Base-by-base conservation (phyloP, 176 grass and related monocot genomes). In the Eragrostis curvula region DNA sequence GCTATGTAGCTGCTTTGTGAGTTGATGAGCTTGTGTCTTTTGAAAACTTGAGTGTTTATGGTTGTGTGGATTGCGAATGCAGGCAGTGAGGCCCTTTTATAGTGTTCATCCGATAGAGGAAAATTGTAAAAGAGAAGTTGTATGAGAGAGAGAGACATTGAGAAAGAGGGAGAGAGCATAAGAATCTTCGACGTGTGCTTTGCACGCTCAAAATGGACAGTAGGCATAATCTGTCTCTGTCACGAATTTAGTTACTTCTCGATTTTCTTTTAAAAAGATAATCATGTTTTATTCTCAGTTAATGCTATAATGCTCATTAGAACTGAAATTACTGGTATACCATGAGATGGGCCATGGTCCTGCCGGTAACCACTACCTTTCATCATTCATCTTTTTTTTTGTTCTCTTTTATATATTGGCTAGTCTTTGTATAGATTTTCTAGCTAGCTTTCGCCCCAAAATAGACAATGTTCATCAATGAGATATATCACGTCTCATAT, bases 51-150 rank as follows among this genome's bases (percentile, higher is more conserved):
- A 71, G 21, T 32, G 41, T 40, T 1, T 66, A 18, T 72, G 55
- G 18, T 3, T 76, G 17, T 66, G 77, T 81, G 77, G 14, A 59
- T 80, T 86, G 46, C 12, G 25, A 58, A 66, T 24, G 48, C 1
- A 75, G 49, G 59, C 9, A 16, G 25, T 59, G 15, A 49, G 3
- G 41, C 2, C 20, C 4, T 58, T 68, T 87, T 87, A 81, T 86
- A 87, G 78, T 8, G 66, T 55, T 40, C n/a, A 52, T 62, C 28
- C 1, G 55, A 21, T 17, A 72, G 61, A 51, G 61, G 44, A 66
- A 36, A 36, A 36, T 36, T 36, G 32, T 2, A 4, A 36, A 4
- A 36, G 32, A 36, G 32, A 36, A 4, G 4, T n/a, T n/a, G n/a
- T n/a, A n/a, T n/a, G 55, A 23, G 55, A 21, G 43, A 58, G 21